A percentile compares a stretch with the other conserved stretches of the same genome.
These are phyloP conservation scores for Entomortierella beljakovae DNA, from an alignment of 192 early-diverging fungal genomes.

Conservation along the genomic window DNA sequence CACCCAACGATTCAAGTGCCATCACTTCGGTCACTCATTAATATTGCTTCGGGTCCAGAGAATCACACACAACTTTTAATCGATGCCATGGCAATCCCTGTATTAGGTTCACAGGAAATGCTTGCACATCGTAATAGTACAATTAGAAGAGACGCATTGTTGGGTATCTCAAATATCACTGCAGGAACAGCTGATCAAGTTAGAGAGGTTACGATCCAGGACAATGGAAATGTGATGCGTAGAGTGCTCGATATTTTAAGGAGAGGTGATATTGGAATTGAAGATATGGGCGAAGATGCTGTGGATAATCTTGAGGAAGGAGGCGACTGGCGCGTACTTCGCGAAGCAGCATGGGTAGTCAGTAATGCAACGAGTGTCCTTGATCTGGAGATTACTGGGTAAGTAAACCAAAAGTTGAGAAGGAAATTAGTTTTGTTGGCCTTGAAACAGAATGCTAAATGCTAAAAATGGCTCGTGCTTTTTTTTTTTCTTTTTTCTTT, in stretches of 20 bases:
- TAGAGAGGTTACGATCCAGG: constrained; percentile 51
- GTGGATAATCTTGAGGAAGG: constrained; percentile 27
- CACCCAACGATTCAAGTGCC: constrained; percentile 53
- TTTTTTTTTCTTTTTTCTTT: background rate
- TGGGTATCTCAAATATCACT: constrained; percentile 52
- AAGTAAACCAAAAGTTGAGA: background rate
- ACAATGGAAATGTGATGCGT: constrained; percentile 47
- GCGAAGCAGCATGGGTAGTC: constrained; percentile 51
- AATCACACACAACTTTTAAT: constrained; percentile 51
- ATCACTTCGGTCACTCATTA: constrained; percentile 44
- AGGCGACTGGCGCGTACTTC: constrained; percentile 49
- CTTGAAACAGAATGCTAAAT: too few species aligned
- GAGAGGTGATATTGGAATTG: constrained; percentile 42
- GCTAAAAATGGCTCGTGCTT: too few species aligned
- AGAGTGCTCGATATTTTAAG: constrained; percentile 35
- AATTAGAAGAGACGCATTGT: constrained; percentile 40
- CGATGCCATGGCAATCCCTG: constrained; percentile 47
- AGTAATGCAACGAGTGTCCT: constrained; percentile 54
- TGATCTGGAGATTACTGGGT: constrained; percentile 53
- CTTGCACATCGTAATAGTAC: constrained; percentile 42
- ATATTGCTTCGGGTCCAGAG: constrained; percentile 53
- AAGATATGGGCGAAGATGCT: constrained; percentile 20
- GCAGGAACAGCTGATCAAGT: constrained; percentile 52
- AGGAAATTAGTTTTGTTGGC: too few species aligned
- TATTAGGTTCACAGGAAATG: constrained; percentile 36